Evolutionary conservation across 257 asterid genomes (phyloP), one percentile per base, ranked within the genome.

Genomic region (Haberlea rhodopensis): DNA sequence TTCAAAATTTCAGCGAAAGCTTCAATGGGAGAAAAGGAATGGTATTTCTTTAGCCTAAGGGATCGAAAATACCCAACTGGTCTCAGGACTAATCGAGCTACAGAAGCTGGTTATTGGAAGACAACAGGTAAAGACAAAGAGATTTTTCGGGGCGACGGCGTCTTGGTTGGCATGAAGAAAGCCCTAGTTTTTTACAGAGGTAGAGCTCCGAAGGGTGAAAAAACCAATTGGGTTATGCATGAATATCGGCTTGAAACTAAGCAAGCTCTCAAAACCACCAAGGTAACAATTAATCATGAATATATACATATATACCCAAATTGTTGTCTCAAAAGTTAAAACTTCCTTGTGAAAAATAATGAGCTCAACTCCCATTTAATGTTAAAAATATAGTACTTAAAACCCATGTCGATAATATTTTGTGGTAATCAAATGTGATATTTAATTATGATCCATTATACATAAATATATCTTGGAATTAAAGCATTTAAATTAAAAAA

Each of bases 191-290:
- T 89, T 76, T 89, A 89, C 60, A 67, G 70, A 70, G 96, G 96
- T 5, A 78, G 96, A 75, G 96, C 96, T 79, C 96, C 96, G 5
- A 89, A 89, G 70, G 96, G 96, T 22, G 94, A 87, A 48, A 89
- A 89, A 24, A 85, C 95, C 43, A 89, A 89, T 23, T 87, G 96
- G 96, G 95, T 89, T 18, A 89, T 89, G 94, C 96, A 87, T 73
- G 96, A 89, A 55, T 89, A 89, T 59, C 79, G 96, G 16, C 80
- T 81, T 0, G 78, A 85, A 34, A 59, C 79, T 71, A 85, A 80
- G 68, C 76, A 55, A 53, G 68, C 84, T 18, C 80, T 76, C 85
- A 82, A 80, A 59, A 71, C 89, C 29, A 31, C 84, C 0, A 87
- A 85, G 94, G 95, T 87, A 80, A 10, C 5, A 4, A n/a, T n/a